These are phyloP conservation scores for Elongisporangium senticosum DNA, from an alignment of 352 stramenopile species.

Conservation along the genomic window DNA sequence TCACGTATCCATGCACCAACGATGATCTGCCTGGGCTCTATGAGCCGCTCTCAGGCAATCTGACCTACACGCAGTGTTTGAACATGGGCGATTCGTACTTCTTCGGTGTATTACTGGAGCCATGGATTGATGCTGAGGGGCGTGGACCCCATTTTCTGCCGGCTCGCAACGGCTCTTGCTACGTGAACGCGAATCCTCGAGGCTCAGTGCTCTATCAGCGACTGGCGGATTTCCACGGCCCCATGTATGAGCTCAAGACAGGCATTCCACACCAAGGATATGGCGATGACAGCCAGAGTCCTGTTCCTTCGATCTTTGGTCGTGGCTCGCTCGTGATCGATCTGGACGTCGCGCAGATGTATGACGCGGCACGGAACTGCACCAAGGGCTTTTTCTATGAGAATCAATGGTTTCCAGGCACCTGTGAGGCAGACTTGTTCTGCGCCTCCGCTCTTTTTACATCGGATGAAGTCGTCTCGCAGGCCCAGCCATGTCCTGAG, in stretches of 20 bases:
- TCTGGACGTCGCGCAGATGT: conserved; percentile 74
- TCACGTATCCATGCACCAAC: conserved; percentile 90
- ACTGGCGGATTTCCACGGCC: conserved; percentile 92
- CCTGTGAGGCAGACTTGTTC: conserved; percentile 95
- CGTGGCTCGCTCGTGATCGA: conserved; percentile 86
- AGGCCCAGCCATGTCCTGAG: conserved; percentile 91
- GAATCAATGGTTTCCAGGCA: conserved; percentile 93
- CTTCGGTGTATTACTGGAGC: conserved; percentile 92
- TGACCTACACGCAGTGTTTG: conserved; percentile 88
- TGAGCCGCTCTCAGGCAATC: conserved; percentile 68
- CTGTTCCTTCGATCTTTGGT: conserved; percentile 77
- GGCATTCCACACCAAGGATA: conserved; percentile 93
- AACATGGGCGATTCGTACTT: conserved; percentile 83
- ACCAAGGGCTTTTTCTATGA: conserved; percentile 88
- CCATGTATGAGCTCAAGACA: conserved; percentile 90
- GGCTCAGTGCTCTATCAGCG: conserved; percentile 91
- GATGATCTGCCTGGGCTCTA: conserved; percentile 93
- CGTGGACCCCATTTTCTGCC: conserved; percentile 88
- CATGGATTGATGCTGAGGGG: conserved; percentile 93
- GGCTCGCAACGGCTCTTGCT: conserved; percentile 85
- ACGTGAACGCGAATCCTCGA: conserved; percentile 87
- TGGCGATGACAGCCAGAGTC: conserved; percentile 69
- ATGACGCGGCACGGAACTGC: conserved; percentile 90
- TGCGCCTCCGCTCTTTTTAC: conserved; percentile 51
- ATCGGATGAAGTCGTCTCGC: conserved; percentile 29